These are phyloP conservation scores for Coemansia sp. DNA, from an alignment of 192 early-diverging fungal species.

Conservation along the genomic window DNA sequence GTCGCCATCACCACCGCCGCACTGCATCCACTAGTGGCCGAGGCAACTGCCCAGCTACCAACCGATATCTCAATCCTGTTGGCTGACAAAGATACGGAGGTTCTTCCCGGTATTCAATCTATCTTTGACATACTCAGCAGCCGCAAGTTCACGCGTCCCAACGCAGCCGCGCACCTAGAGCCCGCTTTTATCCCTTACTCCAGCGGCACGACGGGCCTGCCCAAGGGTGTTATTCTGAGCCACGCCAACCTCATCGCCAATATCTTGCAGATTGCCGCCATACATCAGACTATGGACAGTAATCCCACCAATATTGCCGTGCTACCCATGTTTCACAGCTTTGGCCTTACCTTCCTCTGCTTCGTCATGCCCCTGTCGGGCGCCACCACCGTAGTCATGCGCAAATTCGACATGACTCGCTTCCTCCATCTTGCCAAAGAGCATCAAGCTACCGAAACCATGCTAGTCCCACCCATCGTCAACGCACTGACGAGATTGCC, in stretches of 20 bases:
- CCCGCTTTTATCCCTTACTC: slow-evolving; percentile 27
- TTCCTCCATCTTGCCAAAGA: slow-evolving; percentile 64
- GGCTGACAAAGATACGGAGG: slow-evolving; percentile 11
- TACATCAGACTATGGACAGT: not conserved
- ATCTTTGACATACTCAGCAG: slow-evolving; percentile 5
- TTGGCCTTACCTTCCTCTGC: slow-evolving; percentile 54
- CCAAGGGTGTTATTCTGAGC: slow-evolving; percentile 80
- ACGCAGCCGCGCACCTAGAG: not conserved
- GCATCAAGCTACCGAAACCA: slow-evolving; percentile 59
- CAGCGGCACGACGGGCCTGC: slow-evolving; percentile 50
- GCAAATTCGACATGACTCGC: slow-evolving; percentile 62
- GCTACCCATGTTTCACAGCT: slow-evolving; percentile 69
- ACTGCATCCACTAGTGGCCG: slow-evolving; percentile 11
- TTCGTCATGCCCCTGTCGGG: slow-evolving; percentile 23
- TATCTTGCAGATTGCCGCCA: slow-evolving; percentile 14
- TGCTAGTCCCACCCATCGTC: slow-evolving; percentile 64
- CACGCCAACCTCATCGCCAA: slow-evolving; percentile 79
- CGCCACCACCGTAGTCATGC: slow-evolving; percentile 59
- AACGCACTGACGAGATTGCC: slow-evolving; percentile 71
- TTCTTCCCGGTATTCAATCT: not conserved
- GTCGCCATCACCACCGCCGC: slow-evolving; percentile 60
- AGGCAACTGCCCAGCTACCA: slow-evolving; percentile 4
- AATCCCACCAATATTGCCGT: slow-evolving; percentile 7
- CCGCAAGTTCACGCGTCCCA: not conserved
- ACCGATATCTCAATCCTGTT: slow-evolving; percentile 25